A percentile compares a stretch with the other conserved stretches of the same genome.
These are phyloP conservation scores for Hymenoscyphus linearis DNA, from an alignment of 2,329 filamentous ascomycete genomes.

Conservation along the genomic window DNA sequence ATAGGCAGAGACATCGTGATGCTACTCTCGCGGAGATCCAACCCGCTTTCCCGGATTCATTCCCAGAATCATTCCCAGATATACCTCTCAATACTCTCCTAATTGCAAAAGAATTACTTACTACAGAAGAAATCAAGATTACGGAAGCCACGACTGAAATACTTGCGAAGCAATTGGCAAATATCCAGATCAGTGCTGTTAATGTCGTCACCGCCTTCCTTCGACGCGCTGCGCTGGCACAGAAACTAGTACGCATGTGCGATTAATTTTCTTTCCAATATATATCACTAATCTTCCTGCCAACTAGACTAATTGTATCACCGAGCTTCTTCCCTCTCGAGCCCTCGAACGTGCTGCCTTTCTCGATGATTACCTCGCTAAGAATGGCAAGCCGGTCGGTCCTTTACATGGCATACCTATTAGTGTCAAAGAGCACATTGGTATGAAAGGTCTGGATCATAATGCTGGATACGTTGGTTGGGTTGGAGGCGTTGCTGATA, in stretches of 20 bases:
- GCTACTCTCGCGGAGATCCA: conserved; percentile 38
- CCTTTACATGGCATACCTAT: conserved; percentile 44
- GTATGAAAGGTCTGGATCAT: conserved; percentile 42
- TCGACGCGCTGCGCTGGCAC: conserved; percentile 46
- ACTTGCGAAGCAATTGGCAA: conserved; percentile 40
- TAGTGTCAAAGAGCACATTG: conserved; percentile 48
- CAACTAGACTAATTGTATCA: conserved; percentile 40
- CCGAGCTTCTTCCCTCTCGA: conserved; percentile 36
- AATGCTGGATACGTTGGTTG: conserved; percentile 46
- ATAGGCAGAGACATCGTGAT: conserved; percentile 42
- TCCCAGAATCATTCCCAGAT: conserved; percentile 29
- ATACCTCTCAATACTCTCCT: conserved; percentile 41
- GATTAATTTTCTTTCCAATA: conserved; percentile 4
- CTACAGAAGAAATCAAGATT: conserved; percentile 42
- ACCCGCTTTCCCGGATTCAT: conserved; percentile 36
- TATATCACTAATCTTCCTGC: background rate
- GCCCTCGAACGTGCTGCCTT: conserved; percentile 31
- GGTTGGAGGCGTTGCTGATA: conserved; percentile 39
- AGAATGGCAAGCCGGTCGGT: conserved; percentile 31
- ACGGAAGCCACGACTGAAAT: conserved; percentile 41
- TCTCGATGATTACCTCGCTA: conserved; percentile 32
- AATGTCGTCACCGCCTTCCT: conserved; percentile 46
- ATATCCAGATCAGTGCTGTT: conserved; percentile 39
- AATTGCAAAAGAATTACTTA: conserved; percentile 42
- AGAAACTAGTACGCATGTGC: conserved; percentile 36